These are phyloP conservation scores for Hypoxylon sp. DNA, from an alignment of 2,329 filamentous ascomycete species.

Conservation along the genomic window DNA sequence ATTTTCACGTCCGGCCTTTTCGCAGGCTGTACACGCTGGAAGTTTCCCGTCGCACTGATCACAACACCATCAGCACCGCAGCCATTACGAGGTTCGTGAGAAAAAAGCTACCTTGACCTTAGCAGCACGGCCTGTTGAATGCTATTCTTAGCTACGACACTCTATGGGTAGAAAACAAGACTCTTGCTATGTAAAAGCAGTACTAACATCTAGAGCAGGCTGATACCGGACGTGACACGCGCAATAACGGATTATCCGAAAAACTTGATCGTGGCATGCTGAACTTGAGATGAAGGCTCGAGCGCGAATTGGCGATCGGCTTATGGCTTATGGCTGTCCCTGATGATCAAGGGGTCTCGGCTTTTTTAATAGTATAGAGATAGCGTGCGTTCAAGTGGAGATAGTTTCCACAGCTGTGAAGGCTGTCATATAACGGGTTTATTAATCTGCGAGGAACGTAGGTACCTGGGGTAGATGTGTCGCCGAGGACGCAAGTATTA, in stretches of 20 bases:
- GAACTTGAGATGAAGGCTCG: slow-evolving; percentile 24
- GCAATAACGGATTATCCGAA: slow-evolving; percentile 68
- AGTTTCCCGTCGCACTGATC: slow-evolving; percentile 90
- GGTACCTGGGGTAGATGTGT: slow-evolving; percentile 17
- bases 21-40: slow-evolving; percentile 93
- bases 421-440: slow-evolving; percentile 20
- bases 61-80: slow-evolving; percentile 29
- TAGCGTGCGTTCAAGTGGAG: slow-evolving; percentile 37
- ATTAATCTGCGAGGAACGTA: slow-evolving; percentile 7
- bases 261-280: slow-evolving; percentile 57
- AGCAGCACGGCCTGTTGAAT: slow-evolving; percentile 74
- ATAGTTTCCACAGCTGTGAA: slow-evolving; percentile 32
- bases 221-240: slow-evolving; percentile 82
- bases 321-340: slow-evolving; percentile 33
- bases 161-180: slow-evolving; percentile 18
- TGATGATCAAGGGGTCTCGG: slow-evolving; percentile 30
- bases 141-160: slow-evolving; percentile 36
- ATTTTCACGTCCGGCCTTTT: slow-evolving; percentile 85
- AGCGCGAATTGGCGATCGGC: slow-evolving; percentile 13
- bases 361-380: slow-evolving; percentile 30
- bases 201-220: slow-evolving; percentile 79
- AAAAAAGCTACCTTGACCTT: slow-evolving; percentile 80
- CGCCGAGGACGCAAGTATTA: slow-evolving; percentile 14
- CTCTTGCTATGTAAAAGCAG: slow-evolving; percentile 8
- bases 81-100: slow-evolving; percentile 10